phyloP scores from a whole-genome alignment of 225 moss, liverwort and hornwort species.

The Neckera pumila region DNA sequence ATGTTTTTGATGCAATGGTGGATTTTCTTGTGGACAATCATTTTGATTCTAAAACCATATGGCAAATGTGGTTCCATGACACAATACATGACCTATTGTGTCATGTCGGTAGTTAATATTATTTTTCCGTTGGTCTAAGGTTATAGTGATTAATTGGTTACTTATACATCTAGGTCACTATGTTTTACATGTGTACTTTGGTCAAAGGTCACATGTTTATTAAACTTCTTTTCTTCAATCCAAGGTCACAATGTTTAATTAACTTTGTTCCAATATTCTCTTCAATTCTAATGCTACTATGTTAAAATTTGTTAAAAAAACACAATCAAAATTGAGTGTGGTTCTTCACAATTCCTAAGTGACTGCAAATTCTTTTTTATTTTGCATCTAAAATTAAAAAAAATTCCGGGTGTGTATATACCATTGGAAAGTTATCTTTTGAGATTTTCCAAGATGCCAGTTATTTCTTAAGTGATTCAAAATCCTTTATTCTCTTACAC shows the following conservation, averaged over 20 bases:
- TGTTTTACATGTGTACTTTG: neutral
- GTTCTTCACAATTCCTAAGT: neutral
- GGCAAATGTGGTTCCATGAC: neutral
- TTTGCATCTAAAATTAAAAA: neutral
- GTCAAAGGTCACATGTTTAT: neutral
- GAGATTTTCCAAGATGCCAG: neutral
- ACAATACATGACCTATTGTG: neutral
- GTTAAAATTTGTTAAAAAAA: neutral
- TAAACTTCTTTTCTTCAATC: neutral
- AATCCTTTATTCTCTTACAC: fast-evolving
- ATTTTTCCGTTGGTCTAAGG: neutral
- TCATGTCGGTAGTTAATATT: neutral
- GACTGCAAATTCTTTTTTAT: neutral
- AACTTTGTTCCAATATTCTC: neutral
- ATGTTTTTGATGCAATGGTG: neutral
- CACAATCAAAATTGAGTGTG: neutral
- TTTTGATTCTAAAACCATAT: fast-evolving
- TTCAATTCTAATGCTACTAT: neutral
- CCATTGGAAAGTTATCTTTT: neutral
- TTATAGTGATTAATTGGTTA: neutral
- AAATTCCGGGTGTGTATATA: neutral
- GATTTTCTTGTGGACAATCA: neutral
- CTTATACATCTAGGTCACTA: neutral
- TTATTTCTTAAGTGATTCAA: neutral
- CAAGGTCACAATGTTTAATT: neutral